Evolutionary conservation across 2,329 filamentous ascomycete species (phyloP).

Genomic region (Aaosphaeria pasadenensis): DNA sequence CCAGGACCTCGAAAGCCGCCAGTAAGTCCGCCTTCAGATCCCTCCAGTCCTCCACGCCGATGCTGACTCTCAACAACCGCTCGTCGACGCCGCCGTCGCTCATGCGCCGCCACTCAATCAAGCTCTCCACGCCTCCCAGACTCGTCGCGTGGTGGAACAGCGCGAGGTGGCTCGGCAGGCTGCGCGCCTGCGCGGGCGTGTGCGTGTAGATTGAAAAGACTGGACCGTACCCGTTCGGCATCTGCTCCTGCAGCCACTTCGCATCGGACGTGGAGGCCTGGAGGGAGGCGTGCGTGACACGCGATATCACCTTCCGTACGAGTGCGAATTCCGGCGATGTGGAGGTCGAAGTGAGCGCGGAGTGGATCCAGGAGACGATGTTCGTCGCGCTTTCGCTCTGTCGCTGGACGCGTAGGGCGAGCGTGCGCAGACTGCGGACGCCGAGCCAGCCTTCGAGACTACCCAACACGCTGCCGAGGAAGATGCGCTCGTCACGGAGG

Average conservation of each 20-base stretch:
- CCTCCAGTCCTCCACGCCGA: conserved; percentile 83
- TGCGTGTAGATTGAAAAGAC: conserved; percentile 77
- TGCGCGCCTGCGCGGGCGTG: conserved; percentile 58
- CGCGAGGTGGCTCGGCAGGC: conserved; percentile 71
- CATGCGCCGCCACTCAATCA: conserved; percentile 97
- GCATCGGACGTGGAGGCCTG: conserved; percentile 57
- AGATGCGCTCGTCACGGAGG: conserved; percentile 68
- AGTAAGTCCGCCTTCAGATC: conserved; percentile 74
- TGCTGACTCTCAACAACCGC: conserved; percentile 72
- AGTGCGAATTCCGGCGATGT: conserved; percentile 39
- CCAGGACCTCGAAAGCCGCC: conserved; percentile 22
- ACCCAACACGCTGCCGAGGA: conserved; percentile 81
- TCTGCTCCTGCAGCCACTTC: conserved; percentile 76
- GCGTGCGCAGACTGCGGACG: conserved; percentile 77
- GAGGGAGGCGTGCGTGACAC: conserved; percentile 74
- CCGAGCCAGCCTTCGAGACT: conserved; percentile 91
- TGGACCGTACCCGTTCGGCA: conserved; percentile 86
- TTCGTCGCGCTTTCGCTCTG: conserved; percentile 69
- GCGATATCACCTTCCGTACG: conserved; percentile 55
- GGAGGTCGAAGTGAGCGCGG: conserved; percentile 42
- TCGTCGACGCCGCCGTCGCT: conserved; percentile 71
- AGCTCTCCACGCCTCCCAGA: conserved; percentile 86
- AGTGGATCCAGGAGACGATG: conserved; percentile 70
- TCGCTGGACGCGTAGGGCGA: conserved; percentile 76
- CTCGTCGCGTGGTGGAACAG: conserved; percentile 96